Evolutionary conservation across 139 green algal species (phyloP).

Genomic region (Picochlorum sp.): DNA sequence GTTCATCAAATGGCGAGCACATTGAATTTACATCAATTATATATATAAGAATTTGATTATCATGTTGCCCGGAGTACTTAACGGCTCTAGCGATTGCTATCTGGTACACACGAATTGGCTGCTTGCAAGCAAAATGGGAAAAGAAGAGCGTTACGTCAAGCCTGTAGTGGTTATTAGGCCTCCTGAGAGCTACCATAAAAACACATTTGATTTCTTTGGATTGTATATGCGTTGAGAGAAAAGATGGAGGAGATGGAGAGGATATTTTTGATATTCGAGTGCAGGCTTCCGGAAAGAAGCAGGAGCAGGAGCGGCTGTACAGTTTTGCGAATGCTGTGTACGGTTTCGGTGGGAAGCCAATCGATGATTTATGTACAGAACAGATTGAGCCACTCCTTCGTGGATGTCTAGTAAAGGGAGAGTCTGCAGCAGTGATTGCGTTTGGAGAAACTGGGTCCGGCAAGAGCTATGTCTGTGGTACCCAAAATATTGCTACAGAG

Average conservation of each 20-base stretch:
- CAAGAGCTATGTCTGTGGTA: slow-evolving; percentile 19
- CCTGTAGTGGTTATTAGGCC: background rate
- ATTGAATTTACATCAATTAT: no score
- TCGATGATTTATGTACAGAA: slow-evolving; percentile 1
- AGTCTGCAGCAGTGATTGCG: slow-evolving; percentile 5
- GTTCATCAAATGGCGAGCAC: no score
- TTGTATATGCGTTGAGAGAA: background rate
- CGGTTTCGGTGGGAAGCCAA: background rate
- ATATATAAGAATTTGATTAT: no score
- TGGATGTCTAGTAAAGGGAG: slow-evolving; percentile 1
- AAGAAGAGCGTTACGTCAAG: background rate
- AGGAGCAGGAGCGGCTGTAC: background rate
- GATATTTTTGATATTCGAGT: background rate
- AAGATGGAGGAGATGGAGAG: background rate
- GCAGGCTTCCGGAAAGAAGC: background rate
- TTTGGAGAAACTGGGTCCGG: slow-evolving; percentile 21
- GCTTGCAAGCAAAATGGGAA: no score
- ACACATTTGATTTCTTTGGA: background rate
- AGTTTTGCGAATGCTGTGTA: slow-evolving; percentile 6
- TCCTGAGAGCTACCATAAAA: background rate
- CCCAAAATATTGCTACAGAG: slow-evolving; percentile 1
- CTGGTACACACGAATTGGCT: no score
- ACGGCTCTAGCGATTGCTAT: no score
- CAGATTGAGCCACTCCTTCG: slow-evolving; percentile 6
- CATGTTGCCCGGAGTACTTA: no score